A percentile compares a stretch with the other conserved stretches of the same genome.
Conservation (phyloP, 179 eudicot species). For the Camellia oleifera region DNA sequence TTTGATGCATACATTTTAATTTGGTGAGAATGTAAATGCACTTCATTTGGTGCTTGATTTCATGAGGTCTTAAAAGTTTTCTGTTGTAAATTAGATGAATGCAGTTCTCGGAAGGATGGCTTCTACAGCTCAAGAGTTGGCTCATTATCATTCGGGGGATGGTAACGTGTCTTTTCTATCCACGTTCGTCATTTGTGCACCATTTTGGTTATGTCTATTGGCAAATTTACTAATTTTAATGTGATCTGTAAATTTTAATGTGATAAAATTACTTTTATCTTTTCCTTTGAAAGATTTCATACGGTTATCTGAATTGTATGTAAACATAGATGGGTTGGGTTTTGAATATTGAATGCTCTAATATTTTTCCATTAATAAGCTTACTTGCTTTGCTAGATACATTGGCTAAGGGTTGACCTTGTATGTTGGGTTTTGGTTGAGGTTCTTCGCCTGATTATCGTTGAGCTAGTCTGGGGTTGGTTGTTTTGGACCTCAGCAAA, state of each 20-base stretch:
- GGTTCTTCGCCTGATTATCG: background rate
- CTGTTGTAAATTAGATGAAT: slow-evolving; percentile 62
- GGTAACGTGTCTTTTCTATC: slow-evolving; percentile 42
- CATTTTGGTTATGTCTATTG: background rate
- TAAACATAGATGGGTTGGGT: background rate
- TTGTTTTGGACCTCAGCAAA: background rate
- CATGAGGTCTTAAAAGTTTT: background rate
- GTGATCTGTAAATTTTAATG: background rate
- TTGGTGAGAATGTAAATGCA: background rate
- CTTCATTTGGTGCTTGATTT: slow-evolving; percentile 1
- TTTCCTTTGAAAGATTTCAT: background rate
- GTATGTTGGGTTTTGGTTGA: background rate
- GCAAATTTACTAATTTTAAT: background rate
- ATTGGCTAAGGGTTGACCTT: background rate
- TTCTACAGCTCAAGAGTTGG: slow-evolving; percentile 88
- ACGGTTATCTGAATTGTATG: background rate
- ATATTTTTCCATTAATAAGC: background rate
- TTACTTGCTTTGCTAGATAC: background rate
- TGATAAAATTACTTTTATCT: background rate
- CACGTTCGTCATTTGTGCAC: slow-evolving; percentile 7
- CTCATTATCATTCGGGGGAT: slow-evolving; percentile 96
- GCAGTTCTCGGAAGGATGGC: slow-evolving; percentile 95
- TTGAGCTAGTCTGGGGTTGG: background rate
- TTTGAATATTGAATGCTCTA: background rate
- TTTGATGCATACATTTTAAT: background rate